phyloP scores from a whole-genome alignment of 1,139 yeast species.

The Geotrichum phurueaensis region DNA sequence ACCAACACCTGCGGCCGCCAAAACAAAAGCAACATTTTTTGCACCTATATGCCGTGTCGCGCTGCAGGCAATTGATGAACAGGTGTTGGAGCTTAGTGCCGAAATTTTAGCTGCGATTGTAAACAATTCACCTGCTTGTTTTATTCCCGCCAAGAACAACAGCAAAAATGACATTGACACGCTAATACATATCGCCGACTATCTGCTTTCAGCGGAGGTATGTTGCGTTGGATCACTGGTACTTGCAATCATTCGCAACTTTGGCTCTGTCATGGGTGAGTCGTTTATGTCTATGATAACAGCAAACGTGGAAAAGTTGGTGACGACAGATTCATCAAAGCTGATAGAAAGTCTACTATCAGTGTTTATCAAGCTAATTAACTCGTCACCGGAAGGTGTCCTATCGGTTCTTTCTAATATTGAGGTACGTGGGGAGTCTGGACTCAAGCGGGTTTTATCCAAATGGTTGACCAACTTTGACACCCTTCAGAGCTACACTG shows the following conservation, averaged over 20 bases:
- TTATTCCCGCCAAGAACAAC: slow-evolving; percentile 37
- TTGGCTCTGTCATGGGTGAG: slow-evolving; percentile 46
- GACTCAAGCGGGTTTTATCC: slow-evolving; percentile 50
- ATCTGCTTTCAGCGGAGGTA: slow-evolving; percentile 62
- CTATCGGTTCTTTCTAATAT: slow-evolving; percentile 50
- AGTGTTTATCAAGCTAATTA: slow-evolving; percentile 68
- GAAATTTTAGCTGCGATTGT: slow-evolving; percentile 64
- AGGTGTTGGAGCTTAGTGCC: slow-evolving; percentile 70
- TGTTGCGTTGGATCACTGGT: slow-evolving; percentile 54
- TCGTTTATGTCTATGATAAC: slow-evolving; percentile 56
- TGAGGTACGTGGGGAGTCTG: slow-evolving; percentile 29
- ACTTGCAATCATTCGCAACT: slow-evolving; percentile 51
- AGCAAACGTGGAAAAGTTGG: slow-evolving; percentile 64
- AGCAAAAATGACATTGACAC: slow-evolving; percentile 48
- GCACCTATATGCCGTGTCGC: slow-evolving; percentile 50
- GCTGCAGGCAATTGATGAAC: slow-evolving; percentile 59
- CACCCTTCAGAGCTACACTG: slow-evolving; percentile 70
- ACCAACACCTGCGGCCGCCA: slow-evolving; percentile 43
- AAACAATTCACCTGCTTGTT: slow-evolving; percentile 42
- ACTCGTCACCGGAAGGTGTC: slow-evolving; percentile 54
- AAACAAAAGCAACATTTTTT: slow-evolving; percentile 48
- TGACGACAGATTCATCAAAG: slow-evolving; percentile 59
- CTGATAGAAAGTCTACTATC: slow-evolving; percentile 70
- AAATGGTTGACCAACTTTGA: slow-evolving; percentile 84
- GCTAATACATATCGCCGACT: slow-evolving; percentile 20